Base-by-base conservation (phyloP, 2,329 filamentous ascomycete species). In the Cladophialophora carrionii region DNA sequence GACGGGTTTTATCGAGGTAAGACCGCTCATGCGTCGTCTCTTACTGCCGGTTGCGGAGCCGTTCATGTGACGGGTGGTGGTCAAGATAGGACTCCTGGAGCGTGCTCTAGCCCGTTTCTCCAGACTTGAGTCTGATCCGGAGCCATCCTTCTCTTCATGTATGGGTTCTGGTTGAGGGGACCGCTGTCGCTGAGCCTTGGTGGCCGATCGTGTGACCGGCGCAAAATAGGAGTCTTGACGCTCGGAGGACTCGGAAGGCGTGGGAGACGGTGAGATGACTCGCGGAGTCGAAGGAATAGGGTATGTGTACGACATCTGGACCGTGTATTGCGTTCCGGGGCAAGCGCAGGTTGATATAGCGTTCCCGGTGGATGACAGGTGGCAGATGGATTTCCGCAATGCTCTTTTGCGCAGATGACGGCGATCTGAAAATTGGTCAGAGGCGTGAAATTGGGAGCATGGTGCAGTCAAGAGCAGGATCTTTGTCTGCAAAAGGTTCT, bases 231-330 rank as follows among this genome's bases (percentile, higher is more conserved):
- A 84, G 74, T 88, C 84, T 70, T 82, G 83, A 69, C 68, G 73
- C 49, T 82, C 80, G 68, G 82, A 82, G 34, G 76, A 76, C 63
- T 88, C 87, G 24, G 87, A 88, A 1, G 87, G 87, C 1, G 90
- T 89, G 48, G 93, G 92, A 62, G 92, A 95, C 48, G 93, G 92
- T 12, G 92, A 96, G 72, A 95, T 96, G 71, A 97, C 90, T 74
- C 92, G 89, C 73, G 92, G 92, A 63, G 90, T 95, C 63, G 85
- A 85, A 63, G 93, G 92, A 64, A 95, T 82, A 71, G 82, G 80
- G 69, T 85, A 80, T 72, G 81, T 79, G 55, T 75, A 74, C 24
- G 81, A 79, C 76, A 84, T 84, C 52, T 57, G 48, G 51, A 53
- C 34, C 26, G 26, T 52, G 32, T 46, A 26, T n/a, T 43, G 57